Evolutionary conservation across 1,284 basidiomycete genomes (phyloP), one percentile per base, ranked within the genome.

Genomic region (Vanrija sp.): DNA sequence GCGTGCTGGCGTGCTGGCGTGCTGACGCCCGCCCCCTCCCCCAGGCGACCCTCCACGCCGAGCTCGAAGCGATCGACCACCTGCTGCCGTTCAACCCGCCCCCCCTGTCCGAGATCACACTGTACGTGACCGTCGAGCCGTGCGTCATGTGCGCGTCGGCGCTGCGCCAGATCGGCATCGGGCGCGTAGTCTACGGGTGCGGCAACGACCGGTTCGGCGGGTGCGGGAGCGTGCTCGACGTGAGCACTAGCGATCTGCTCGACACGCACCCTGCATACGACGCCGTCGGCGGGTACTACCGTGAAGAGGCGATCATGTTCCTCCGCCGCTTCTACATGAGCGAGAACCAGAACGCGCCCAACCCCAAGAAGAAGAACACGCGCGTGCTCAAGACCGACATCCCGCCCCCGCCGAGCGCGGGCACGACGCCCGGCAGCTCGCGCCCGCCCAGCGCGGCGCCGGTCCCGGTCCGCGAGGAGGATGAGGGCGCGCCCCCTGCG

Each of bases 141-240:
- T 99, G 96, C 75, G 91, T 98, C 70, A 98, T 99, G 96, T 99
- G 96, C 65, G 91, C 93, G 5, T 91, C 89, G 26, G 96, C 95
- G 6, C 81, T 98, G 46, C 83, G 95, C 49, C 95, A 98, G 76
- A 79, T 95, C 58, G 94, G 95, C 7, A 93, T 99, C 68, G 84
- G 85, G 55, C 83, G 87, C 56, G 95, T 98, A 3, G 90, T 87
- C 56, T 98, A 91, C 72, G 96, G 96, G 1, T 96, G 91, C 66
- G 89, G 85, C 18, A 98, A 99, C 73, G 95, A 98, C 66, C 83
- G 94, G 52, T 99, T 99, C 66, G 96, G 96, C 6, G 96, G 96
- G 2, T 97, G 93, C 73, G 95, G 92, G 40, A 95, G 94, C 67
- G 94, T 98, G 9, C 79, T 97, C 43, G 86, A 88, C 25, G 88